These are phyloP conservation scores for Anthracocystis panici-leucophaei DNA, from an alignment of 1,284 basidiomycete species.

Conservation along the genomic window DNA sequence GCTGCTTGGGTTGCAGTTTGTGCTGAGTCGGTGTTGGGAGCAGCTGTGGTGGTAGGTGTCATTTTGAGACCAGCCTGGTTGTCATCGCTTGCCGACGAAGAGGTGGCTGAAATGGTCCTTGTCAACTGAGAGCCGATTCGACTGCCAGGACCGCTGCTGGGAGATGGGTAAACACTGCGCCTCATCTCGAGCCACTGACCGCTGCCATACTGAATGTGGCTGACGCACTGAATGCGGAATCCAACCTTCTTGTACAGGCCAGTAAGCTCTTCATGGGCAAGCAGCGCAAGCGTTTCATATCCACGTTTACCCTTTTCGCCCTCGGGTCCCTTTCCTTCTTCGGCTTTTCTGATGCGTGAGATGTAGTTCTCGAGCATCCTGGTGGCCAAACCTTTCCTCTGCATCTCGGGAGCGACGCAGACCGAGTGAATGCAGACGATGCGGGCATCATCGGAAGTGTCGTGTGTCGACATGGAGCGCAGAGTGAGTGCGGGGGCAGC, in stretches of 20 bases:
- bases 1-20: not conserved
- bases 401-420: constrained; percentile 56
- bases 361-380: constrained; percentile 60
- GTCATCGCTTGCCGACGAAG: constrained; percentile 36
- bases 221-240: constrained; percentile 59
- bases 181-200: constrained; percentile 67
- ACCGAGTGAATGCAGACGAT: constrained; percentile 67
- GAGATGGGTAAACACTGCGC: constrained; percentile 51
- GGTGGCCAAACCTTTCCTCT: constrained; percentile 55
- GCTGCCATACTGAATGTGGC: constrained; percentile 59
- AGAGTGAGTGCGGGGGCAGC: constrained; percentile 62
- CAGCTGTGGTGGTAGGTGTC: constrained; percentile 1
- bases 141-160: constrained; percentile 22
- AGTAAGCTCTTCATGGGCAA: constrained; percentile 61
- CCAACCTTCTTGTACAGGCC: constrained; percentile 60
- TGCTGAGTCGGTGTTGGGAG: constrained; percentile 2
- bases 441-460: constrained; percentile 53
- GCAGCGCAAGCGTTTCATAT: constrained; percentile 63
- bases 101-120: constrained; percentile 35
- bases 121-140: constrained; percentile 28
- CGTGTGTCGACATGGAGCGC: constrained; percentile 59
- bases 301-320: constrained; percentile 48
- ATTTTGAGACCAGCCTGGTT: constrained; percentile 20
- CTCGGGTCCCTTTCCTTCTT: constrained; percentile 49
- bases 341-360: constrained; percentile 44